phyloP scores from a whole-genome alignment of 2,329 filamentous ascomycete species.

The Dendryphion nanum region DNA sequence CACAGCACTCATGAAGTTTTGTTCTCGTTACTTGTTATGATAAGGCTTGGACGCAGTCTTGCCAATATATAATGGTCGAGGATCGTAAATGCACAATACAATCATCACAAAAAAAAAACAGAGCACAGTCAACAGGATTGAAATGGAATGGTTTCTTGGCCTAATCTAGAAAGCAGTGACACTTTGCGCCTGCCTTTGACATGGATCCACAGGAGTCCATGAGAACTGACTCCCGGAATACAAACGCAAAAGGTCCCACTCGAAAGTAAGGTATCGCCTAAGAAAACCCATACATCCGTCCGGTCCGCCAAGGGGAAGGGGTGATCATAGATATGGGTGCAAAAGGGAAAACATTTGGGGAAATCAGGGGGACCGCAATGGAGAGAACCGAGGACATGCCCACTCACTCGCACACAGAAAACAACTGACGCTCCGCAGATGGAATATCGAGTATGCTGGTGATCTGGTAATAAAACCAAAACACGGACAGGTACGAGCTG shows the following conservation, averaged over 20 bases:
- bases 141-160: constrained; percentile 26
- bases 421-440: constrained; percentile 6
- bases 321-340: constrained; percentile 23
- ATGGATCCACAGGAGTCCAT: too few relatives aligned
- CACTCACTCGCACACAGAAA: constrained; percentile 14
- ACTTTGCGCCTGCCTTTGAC: constrained; percentile 19
- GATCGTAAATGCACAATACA: too few relatives aligned
- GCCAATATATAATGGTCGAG: too few relatives aligned
- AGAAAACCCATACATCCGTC: constrained; percentile 19
- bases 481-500: constrained; percentile 15
- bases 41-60: too few relatives aligned
- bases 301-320: constrained; percentile 19
- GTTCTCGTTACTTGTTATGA: too few relatives aligned
- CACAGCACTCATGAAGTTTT: too few relatives aligned
- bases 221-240: too few relatives aligned
- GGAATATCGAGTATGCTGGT: constrained; percentile 15
- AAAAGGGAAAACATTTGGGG: constrained; percentile 29
- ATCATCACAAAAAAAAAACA: too few relatives aligned
- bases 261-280: too few relatives aligned
- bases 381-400: constrained; percentile 28
- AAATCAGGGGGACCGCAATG: constrained; percentile 30
- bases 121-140: constrained; percentile 11
- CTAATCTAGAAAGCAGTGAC: constrained; percentile 29
- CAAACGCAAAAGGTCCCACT: too few relatives aligned
- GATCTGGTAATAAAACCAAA: constrained; percentile 11